Conservation (phyloP, 257 asterid genomes). For the Paulownia fortunei region DNA sequence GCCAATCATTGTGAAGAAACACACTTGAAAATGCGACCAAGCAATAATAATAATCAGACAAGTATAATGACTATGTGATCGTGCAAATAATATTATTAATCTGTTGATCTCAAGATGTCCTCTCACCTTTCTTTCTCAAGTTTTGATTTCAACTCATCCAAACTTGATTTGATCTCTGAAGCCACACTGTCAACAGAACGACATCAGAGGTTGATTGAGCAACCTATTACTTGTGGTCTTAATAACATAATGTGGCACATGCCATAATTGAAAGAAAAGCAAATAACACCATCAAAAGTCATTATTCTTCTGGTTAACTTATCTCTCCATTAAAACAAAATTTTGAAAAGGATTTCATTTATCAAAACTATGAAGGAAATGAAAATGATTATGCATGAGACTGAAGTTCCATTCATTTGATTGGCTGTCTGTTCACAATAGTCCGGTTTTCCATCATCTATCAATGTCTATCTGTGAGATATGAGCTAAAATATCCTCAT, state of each 20-base stretch:
- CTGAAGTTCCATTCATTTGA: not conserved
- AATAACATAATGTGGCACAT: not conserved
- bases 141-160: conserved; percentile 76
- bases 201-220: conserved; percentile 14
- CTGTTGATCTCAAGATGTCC: conserved; percentile 1
- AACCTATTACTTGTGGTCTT: conserved; percentile 7
- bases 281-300: conserved; percentile 1
- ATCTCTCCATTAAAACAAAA: conserved; percentile 5
- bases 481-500: not conserved
- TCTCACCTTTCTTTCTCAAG: conserved; percentile 93
- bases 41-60: conserved; percentile 12
- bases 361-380: conserved; percentile 15
- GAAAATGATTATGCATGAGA: conserved; percentile 7
- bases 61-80: conserved; percentile 15
- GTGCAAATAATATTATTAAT: conserved; percentile 7
- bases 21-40: conserved; percentile 18
- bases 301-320: not conserved
- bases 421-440: not conserved
- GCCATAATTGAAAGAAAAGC: conserved; percentile 4
- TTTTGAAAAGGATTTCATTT: not conserved
- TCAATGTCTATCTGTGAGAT: not conserved
- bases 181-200: conserved; percentile 63
- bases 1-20: conserved; percentile 41
- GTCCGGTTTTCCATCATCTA: not conserved
- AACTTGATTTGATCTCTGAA: conserved; percentile 69